phyloP scores from a whole-genome alignment of 352 stramenopile genomes.

The Pythium phragmitis region DNA sequence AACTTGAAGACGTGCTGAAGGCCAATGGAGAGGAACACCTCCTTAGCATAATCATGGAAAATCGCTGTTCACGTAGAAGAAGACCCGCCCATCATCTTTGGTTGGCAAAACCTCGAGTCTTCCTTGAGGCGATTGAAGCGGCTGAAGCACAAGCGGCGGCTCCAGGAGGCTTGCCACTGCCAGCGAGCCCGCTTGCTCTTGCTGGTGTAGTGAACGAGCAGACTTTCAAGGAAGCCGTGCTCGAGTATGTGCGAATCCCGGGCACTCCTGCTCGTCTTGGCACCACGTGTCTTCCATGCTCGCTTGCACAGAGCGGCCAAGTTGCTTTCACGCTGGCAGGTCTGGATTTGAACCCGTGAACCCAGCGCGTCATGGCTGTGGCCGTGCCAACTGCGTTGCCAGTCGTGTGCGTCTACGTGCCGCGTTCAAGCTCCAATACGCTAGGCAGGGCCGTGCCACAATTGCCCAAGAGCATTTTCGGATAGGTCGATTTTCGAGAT shows the following conservation, averaged over 20 bases:
- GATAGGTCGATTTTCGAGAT: background rate
- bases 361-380: slow-evolving; percentile 24
- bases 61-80: slow-evolving; percentile 24
- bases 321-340: slow-evolving; percentile 15
- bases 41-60: slow-evolving; percentile 24
- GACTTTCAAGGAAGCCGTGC: slow-evolving; percentile 31
- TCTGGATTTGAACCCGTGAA: slow-evolving; percentile 22
- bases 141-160: slow-evolving; percentile 19
- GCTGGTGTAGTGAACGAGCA: slow-evolving; percentile 18
- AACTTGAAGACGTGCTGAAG: slow-evolving; percentile 25
- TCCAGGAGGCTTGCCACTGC: slow-evolving; percentile 24
- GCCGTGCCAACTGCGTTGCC: slow-evolving; percentile 21
- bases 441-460: slow-evolving; percentile 16
- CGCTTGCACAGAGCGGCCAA: slow-evolving; percentile 15
- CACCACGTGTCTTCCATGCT: slow-evolving; percentile 29
- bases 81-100: slow-evolving; percentile 26
- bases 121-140: slow-evolving; percentile 20
- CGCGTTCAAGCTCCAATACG: slow-evolving; percentile 25
- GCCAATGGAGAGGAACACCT: slow-evolving; percentile 28
- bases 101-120: slow-evolving; percentile 23
- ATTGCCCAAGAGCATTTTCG: slow-evolving; percentile 15
- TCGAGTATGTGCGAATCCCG: slow-evolving; percentile 23
- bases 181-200: slow-evolving; percentile 24
- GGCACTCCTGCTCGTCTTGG: slow-evolving; percentile 19
- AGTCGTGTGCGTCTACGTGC: slow-evolving; percentile 30